Evolutionary conservation across 2,329 filamentous ascomycete species (phyloP), one percentile per base, ranked within the genome.

Genomic region (Pseudogymnoascus sp.): DNA sequence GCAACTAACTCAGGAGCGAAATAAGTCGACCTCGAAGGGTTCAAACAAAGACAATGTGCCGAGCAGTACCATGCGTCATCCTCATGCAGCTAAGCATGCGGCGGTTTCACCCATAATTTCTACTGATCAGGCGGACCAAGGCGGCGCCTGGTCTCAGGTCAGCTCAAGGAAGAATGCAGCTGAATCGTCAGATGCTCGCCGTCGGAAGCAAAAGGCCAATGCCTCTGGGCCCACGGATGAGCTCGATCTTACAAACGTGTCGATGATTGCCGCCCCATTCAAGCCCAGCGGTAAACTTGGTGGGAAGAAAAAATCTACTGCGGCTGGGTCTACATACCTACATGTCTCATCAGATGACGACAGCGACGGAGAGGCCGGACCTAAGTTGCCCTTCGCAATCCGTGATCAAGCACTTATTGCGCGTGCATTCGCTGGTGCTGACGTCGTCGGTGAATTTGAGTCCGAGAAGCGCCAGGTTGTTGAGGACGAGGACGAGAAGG

Each of bases 361-460:
- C 2, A 75, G 74, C 58, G 73, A 76, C 63, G 77, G 77, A 11
- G 82, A 84, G 28, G 78, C 78, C 65, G 77, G 79, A 19, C 72
- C 78, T 58, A 79, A 82, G 66, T 75, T 85, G 1, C 83, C 83
- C 1, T 77, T 87, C 61, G 80, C 82, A 22, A 80, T 86, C 68
- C 79, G 79, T 59, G 84, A 87, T 68, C 79, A 82, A 66, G 84
- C 87, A 39, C 84, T 96, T 63, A 87, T 96, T 62, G 87, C 89
- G 66, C 83, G 86, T 67, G 92, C 91, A 4, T 97, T 99, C 74
- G 93, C 92, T 2, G 92, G 91, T 42, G 85, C 92, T 69, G 90
- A 96, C 72, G 90, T 95, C 1, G 85, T 89, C 7, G 84, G 84
- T 52, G 87, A 92, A 39, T 99, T 97, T 72, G 84, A 84, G 63